Conservation (phyloP, 495 filamentous ascomycete genomes). For the Aspergillus bridgeri region DNA sequence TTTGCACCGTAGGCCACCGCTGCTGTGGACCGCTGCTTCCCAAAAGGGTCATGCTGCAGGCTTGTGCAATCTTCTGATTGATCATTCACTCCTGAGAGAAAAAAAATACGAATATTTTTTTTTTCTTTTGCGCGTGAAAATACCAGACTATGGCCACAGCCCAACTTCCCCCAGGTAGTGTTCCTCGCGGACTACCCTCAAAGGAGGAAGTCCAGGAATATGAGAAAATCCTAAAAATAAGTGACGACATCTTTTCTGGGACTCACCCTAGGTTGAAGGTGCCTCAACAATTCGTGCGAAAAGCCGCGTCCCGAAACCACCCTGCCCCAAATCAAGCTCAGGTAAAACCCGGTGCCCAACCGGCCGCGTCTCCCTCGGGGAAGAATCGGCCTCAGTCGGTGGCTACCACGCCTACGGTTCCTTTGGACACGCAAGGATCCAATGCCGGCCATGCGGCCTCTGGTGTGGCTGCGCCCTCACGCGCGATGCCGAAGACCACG, state of each 20-base stretch:
- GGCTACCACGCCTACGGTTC: conserved; percentile 20
- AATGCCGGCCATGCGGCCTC: conserved; percentile 26
- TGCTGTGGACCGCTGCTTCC: neutral
- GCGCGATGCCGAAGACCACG: conserved; percentile 36
- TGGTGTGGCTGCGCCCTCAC: conserved; percentile 25
- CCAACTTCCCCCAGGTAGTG: conserved; percentile 34
- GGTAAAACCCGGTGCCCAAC: conserved; percentile 24
- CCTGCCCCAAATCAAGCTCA: conserved; percentile 22
- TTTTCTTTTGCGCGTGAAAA: neutral
- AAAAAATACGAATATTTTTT: conserved; percentile 1
- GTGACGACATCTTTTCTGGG: conserved; percentile 70
- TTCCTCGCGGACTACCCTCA: conserved; percentile 29
- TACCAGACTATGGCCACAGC: conserved; percentile 38
- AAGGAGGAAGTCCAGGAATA: conserved; percentile 51
- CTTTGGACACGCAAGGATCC: conserved; percentile 30
- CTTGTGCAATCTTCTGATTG: neutral
- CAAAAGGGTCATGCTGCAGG: neutral
- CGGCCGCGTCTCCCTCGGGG: neutral
- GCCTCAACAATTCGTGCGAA: conserved; percentile 56
- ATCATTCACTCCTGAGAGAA: neutral
- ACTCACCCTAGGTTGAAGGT: conserved; percentile 72
- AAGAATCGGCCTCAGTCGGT: conserved; percentile 14
- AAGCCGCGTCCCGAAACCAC: conserved; percentile 34
- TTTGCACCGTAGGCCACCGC: neutral
- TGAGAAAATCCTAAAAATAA: conserved; percentile 71